A percentile compares a stretch with the other conserved stretches of the same genome.
These are phyloP conservation scores for Yamadazyma mexicana DNA, from an alignment of 1,139 yeast genomes.

Conservation along the genomic window DNA sequence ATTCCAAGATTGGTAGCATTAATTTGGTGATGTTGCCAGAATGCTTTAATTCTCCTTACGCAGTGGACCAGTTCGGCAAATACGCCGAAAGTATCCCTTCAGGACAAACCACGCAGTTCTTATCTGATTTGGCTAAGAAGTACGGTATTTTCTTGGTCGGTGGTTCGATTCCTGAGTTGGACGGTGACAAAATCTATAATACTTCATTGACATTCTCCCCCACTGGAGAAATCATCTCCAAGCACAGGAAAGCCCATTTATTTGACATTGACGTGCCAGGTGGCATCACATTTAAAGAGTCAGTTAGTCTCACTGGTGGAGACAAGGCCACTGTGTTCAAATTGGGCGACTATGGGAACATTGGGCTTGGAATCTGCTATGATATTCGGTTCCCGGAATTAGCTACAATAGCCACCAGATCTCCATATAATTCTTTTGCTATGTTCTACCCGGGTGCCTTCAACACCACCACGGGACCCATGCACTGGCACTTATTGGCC, in stretches of 20 bases:
- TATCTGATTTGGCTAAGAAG: slow-evolving; percentile 63
- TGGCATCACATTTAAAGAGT: slow-evolving; percentile 84
- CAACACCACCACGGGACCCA: slow-evolving; percentile 92
- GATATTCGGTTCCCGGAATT: slow-evolving; percentile 92
- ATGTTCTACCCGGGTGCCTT: slow-evolving; percentile 96
- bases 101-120: slow-evolving; percentile 65
- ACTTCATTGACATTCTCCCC: slow-evolving; percentile 78
- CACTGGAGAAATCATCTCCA: slow-evolving; percentile 72
- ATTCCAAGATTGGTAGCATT: slow-evolving; percentile 45
- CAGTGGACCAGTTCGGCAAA: slow-evolving; percentile 79
- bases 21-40: slow-evolving; percentile 80
- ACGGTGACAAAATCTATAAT: slow-evolving; percentile 63
- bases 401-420: slow-evolving; percentile 76
- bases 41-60: slow-evolving; percentile 94
- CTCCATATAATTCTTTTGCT: slow-evolving; percentile 70
- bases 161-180: slow-evolving; percentile 87
- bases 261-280: slow-evolving; percentile 92
- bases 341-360: slow-evolving; percentile 67
- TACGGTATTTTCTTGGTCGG: slow-evolving; percentile 70
- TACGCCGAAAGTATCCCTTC: slow-evolving; percentile 77
- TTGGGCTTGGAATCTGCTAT: slow-evolving; percentile 90
- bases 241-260: slow-evolving; percentile 85
- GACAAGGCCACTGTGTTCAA: slow-evolving; percentile 74
- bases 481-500: slow-evolving; percentile 90
- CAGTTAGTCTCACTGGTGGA: slow-evolving; percentile 74